Percentiles rank a stretch among this genome's conserved stretches.
Evolutionary conservation across 2,329 filamentous ascomycete genomes (phyloP).

Genomic region (Waltergamsia citrina): DNA sequence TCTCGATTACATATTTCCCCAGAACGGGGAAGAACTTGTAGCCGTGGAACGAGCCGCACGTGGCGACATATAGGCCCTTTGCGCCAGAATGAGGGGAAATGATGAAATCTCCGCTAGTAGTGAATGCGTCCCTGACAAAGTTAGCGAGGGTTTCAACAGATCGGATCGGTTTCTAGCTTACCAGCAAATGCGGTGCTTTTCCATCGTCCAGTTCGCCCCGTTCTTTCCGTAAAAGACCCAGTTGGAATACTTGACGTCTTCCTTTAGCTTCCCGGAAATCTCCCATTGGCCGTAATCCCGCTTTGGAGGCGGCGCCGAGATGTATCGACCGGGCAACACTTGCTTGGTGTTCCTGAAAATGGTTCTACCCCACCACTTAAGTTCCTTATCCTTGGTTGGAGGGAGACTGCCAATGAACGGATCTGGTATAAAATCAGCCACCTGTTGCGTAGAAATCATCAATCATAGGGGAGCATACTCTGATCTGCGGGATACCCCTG

Average conservation of each 20-base stretch:
- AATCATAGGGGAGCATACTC: too few relatives aligned
- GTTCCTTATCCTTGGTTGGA: slow-evolving; percentile 35
- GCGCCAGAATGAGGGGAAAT: slow-evolving; percentile 45
- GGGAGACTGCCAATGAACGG: slow-evolving; percentile 50
- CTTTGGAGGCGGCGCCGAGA: slow-evolving; percentile 47
- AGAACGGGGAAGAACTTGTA: slow-evolving; percentile 60
- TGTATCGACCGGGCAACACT: slow-evolving; percentile 37
- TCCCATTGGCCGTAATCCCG: slow-evolving; percentile 56
- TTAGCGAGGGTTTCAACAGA: too few relatives aligned
- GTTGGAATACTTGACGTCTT: slow-evolving; percentile 48
- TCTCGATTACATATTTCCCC: slow-evolving; percentile 51
- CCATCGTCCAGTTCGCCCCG: slow-evolving; percentile 45
- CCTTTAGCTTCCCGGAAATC: slow-evolving; percentile 41
- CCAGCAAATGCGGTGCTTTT: slow-evolving; percentile 59
- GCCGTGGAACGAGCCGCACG: slow-evolving; percentile 57
- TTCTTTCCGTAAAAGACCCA: slow-evolving; percentile 50
- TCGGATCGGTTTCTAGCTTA: slow-evolving; percentile 28
- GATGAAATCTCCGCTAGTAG: slow-evolving; percentile 51
- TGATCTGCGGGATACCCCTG: slow-evolving; percentile 26
- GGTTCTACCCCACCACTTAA: slow-evolving; percentile 54
- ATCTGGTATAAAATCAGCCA: slow-evolving; percentile 21
- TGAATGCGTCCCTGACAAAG: slow-evolving; percentile 61
- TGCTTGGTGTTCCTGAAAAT: slow-evolving; percentile 49
- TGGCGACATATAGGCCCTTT: slow-evolving; percentile 49
- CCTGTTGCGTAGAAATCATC: too few relatives aligned